Base-by-base conservation (phyloP, 176 grass and related monocot species). In the Oryza meridionalis region DNA sequence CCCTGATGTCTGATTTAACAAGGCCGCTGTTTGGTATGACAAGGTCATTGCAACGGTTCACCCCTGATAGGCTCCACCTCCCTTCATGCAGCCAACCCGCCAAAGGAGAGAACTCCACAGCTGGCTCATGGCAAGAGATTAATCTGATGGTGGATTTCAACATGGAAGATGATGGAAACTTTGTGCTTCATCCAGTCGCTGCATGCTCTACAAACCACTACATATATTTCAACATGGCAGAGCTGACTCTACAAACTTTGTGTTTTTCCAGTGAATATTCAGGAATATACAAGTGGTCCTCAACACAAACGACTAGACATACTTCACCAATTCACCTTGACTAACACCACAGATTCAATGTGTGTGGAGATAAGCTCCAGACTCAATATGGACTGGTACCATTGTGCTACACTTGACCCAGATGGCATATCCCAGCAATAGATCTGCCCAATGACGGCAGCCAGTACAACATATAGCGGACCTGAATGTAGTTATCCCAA, bases 341-440 rank as follows among this genome's bases (percentile, higher is more conserved):
- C 4, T 3, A 76, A 84, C 24, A 55, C 50, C 17, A 73, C 22
- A 11, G 7, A 15, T 9, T 38, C 7, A 65, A 38, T 64, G 2
- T 33, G 16, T 2, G 65, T 17, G 2, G 3, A 9, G 42, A 55
- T 43, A 2, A 47, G 61, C 62, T 71, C 86, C 6, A 44, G 6
- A 6, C 12, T 51, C 15, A 16, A 17, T 17, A 17, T 51, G 25
- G 8, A 72, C 31, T 83, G 58, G 33, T 83, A 71, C 65, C 78
- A 88, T 37, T 67, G 65, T 33, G 83, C 78, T 10, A 92, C 82
- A 19, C 59, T 92, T 25, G 90, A 92, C 59, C 79, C 77, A 21
- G 79, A 92, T 11, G 90, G 86, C 1, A 43, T 88, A 42, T 83
- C 88, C 11, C 82, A 82, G 11, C 29, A 82, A 16, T 92, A 92